Percentiles rank a stretch among this genome's conserved stretches.
Evolutionary conservation across 108 stramenopile species (phyloP).

Genomic region (Nitzschia sp.): DNA sequence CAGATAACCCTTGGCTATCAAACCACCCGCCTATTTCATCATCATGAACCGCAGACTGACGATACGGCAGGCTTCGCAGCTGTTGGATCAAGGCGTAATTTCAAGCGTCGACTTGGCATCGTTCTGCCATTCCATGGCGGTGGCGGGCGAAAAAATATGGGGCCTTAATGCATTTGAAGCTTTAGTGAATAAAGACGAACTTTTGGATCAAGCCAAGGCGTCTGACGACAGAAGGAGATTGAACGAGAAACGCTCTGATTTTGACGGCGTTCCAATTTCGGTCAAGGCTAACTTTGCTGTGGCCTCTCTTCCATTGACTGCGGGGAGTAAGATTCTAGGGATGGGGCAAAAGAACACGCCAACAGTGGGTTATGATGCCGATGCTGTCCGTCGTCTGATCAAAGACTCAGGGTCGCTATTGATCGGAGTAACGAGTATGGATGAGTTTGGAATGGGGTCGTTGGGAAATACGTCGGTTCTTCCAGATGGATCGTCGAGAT

Average conservation of each 20-base stretch:
- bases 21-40: slow-evolving; percentile 1
- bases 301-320: slow-evolving; percentile 64
- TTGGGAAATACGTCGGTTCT: slow-evolving; percentile 54
- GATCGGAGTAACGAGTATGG: slow-evolving; percentile 93
- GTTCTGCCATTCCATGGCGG: slow-evolving; percentile 49
- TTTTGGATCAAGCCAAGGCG: slow-evolving; percentile 51
- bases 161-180: slow-evolving; percentile 60
- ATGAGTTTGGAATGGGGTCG: slow-evolving; percentile 98
- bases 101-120: slow-evolving; percentile 36
- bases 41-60: slow-evolving; percentile 20
- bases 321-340: slow-evolving; percentile 80
- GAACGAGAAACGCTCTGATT: slow-evolving; percentile 34
- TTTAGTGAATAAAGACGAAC: slow-evolving; percentile 30
- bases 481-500: slow-evolving; percentile 11
- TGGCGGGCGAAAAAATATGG: slow-evolving; percentile 53
- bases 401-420: slow-evolving; percentile 77
- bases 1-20: no score
- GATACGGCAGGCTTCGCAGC: slow-evolving; percentile 22
- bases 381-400: slow-evolving; percentile 64
- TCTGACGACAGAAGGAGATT: slow-evolving; percentile 54
- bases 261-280: slow-evolving; percentile 92
- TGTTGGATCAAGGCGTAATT: slow-evolving; percentile 27
- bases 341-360: slow-evolving; percentile 9
- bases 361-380: slow-evolving; percentile 77
- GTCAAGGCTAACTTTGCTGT: slow-evolving; percentile 96